phyloP scores from a whole-genome alignment of 2,329 filamentous ascomycete species.

The Trichoderma breve region DNA sequence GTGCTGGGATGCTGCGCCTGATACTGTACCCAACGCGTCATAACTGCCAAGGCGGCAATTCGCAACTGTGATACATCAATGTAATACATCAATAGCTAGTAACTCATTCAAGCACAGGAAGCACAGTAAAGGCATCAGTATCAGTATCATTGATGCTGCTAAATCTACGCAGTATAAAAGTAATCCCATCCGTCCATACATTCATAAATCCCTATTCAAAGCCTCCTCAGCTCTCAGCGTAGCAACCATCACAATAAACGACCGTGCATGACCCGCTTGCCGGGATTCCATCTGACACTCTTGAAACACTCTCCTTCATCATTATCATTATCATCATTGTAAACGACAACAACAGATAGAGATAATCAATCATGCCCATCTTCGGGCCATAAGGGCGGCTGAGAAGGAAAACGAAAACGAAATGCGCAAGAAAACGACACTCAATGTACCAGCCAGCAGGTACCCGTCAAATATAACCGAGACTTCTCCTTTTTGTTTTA shows the following conservation, averaged over 20 bases:
- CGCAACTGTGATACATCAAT: background rate
- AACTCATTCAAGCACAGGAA: background rate
- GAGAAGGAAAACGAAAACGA: background rate
- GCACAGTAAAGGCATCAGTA: background rate
- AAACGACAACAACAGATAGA: constrained; percentile 14
- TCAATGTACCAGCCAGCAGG: background rate
- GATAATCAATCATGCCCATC: background rate
- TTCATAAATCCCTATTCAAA: background rate
- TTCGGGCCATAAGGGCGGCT: background rate
- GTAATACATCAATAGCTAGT: background rate
- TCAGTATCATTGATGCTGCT: background rate
- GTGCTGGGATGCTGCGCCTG: background rate
- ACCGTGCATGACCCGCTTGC: constrained; percentile 2
- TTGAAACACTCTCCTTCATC: constrained; percentile 16
- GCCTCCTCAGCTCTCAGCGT: background rate
- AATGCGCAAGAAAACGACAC: background rate
- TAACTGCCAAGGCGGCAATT: background rate
- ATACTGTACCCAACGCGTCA: background rate
- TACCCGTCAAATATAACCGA: background rate
- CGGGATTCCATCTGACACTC: constrained; percentile 1
- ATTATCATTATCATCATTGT: constrained; percentile 16
- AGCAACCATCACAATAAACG: background rate
- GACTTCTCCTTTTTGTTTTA: background rate
- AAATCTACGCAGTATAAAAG: background rate
- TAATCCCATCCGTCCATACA: background rate